These are phyloP conservation scores for Fusarium mexicanum DNA, from an alignment of 2,329 filamentous ascomycete genomes.

Conservation along the genomic window DNA sequence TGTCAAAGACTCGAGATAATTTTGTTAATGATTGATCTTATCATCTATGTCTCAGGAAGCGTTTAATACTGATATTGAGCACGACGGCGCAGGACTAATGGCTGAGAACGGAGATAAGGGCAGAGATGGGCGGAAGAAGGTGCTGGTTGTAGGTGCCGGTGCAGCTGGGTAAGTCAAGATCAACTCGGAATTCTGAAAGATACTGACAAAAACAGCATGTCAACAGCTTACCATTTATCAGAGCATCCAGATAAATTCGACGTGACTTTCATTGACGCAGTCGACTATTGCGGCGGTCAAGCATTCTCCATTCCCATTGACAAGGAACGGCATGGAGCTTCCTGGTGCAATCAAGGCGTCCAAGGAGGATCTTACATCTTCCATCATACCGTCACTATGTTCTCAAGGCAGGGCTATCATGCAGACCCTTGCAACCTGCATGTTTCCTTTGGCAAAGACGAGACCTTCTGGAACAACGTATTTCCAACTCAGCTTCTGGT, in stretches of 20 bases:
- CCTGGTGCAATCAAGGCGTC: slow-evolving; percentile 26
- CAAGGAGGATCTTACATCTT: slow-evolving; percentile 32
- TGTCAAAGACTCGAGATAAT: not conserved
- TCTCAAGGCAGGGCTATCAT: slow-evolving; percentile 21
- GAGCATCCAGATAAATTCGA: slow-evolving; percentile 26
- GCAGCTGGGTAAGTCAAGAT: slow-evolving; percentile 19
- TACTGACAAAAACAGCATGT: slow-evolving; percentile 12
- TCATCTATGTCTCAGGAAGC: slow-evolving; percentile 2
- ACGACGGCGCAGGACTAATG: slow-evolving; percentile 25
- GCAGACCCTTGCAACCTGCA: slow-evolving; percentile 24
- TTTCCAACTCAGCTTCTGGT: slow-evolving; percentile 17
- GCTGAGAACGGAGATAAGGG: slow-evolving; percentile 21
- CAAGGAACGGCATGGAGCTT: slow-evolving; percentile 27
- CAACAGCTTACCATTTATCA: slow-evolving; percentile 18
- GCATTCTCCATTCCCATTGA: slow-evolving; percentile 31
- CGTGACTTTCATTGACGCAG: slow-evolving; percentile 22
- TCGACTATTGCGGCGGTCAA: slow-evolving; percentile 28
- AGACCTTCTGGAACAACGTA: slow-evolving; percentile 25
- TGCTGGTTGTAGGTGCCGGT: slow-evolving; percentile 21
- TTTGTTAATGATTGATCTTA: not conserved
- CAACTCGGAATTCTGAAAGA: accelerated
- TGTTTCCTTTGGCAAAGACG: slow-evolving; percentile 24
- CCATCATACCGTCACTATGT: slow-evolving; percentile 30
- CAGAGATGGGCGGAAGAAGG: slow-evolving; percentile 11
- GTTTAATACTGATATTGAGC: slow-evolving; percentile 7